These are phyloP conservation scores for Aspergillus bridgeri DNA, from an alignment of 495 filamentous ascomycete genomes.

Conservation along the genomic window DNA sequence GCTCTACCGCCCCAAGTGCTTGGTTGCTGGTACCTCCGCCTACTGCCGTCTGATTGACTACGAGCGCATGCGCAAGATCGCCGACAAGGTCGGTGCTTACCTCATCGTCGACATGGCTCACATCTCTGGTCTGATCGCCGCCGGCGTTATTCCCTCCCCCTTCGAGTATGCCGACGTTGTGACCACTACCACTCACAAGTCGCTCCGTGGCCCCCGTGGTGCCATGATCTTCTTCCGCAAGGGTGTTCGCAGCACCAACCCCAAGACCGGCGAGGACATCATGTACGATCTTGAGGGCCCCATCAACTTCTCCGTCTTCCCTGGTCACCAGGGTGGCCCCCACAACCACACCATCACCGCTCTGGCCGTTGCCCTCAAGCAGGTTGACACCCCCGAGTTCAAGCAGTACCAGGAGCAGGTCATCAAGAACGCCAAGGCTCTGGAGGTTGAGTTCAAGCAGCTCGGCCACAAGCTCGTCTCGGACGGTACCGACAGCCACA, in stretches of 20 bases:
- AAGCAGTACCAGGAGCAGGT: slow-evolving; percentile 94
- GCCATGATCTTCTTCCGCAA: slow-evolving; percentile 99
- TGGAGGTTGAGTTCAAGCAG: slow-evolving; percentile 23
- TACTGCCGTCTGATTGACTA: slow-evolving; percentile 99
- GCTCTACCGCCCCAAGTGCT: slow-evolving; percentile 91
- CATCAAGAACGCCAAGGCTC: slow-evolving; percentile 48
- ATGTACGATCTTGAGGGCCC: slow-evolving; percentile 91
- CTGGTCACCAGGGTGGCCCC: slow-evolving; percentile 97
- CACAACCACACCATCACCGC: slow-evolving; percentile 99
- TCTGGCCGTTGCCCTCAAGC: slow-evolving; percentile 92
- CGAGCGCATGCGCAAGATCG: slow-evolving; percentile 91
- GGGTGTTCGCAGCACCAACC: slow-evolving; percentile 81
- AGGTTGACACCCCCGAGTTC: slow-evolving; percentile 90
- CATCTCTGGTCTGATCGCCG: slow-evolving; percentile 93
- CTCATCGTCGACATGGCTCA: slow-evolving; percentile 98
- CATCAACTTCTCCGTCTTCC: slow-evolving; percentile 99
- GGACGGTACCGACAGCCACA: slow-evolving; percentile 96
- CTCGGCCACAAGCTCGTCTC: slow-evolving; percentile 69
- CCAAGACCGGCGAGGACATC: slow-evolving; percentile 86
- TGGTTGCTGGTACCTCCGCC: slow-evolving; percentile 96
- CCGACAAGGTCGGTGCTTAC: slow-evolving; percentile 90
- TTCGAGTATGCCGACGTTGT: slow-evolving; percentile 95
- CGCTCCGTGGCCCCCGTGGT: slow-evolving; percentile 93
- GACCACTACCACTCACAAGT: slow-evolving; percentile 99
- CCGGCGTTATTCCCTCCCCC: slow-evolving; percentile 89